Percentiles rank a stretch among this genome's conserved stretches.
Conservation (phyloP, 164 flowering plant species). For the Vitis cinerea region DNA sequence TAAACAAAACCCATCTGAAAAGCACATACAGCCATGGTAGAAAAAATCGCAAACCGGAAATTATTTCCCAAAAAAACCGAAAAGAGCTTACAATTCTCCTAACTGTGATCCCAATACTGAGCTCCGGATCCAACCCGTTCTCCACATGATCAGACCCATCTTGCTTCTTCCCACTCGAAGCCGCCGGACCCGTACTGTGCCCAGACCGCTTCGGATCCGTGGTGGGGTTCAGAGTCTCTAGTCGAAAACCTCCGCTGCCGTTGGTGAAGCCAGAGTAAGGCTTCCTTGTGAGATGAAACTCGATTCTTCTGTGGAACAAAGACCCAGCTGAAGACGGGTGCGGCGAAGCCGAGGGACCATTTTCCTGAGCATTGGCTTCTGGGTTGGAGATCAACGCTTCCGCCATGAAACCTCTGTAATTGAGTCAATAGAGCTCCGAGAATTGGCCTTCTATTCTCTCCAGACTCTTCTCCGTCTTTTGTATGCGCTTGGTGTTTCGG, state of each 20-base stretch:
- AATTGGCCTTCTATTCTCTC: too few species aligned
- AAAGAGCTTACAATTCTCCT: slow-evolving; percentile 67
- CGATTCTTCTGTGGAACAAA: slow-evolving; percentile 43
- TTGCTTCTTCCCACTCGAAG: slow-evolving; percentile 24
- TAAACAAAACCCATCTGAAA: too few species aligned
- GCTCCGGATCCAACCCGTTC: slow-evolving; percentile 66
- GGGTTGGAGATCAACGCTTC: slow-evolving; percentile 10
- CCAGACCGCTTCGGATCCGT: neutral
- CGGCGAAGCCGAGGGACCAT: slow-evolving; percentile 9
- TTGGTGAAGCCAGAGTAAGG: slow-evolving; percentile 30
- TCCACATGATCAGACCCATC: slow-evolving; percentile 37
- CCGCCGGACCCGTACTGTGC: slow-evolving; percentile 8
- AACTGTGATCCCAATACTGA: slow-evolving; percentile 53
- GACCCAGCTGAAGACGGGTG: slow-evolving; percentile 13
- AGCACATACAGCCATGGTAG: too few species aligned
- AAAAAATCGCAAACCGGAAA: neutral
- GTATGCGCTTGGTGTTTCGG: slow-evolving; percentile 6
- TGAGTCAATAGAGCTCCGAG: too few species aligned
- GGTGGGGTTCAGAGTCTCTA: slow-evolving; percentile 70
- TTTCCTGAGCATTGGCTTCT: slow-evolving; percentile 9
- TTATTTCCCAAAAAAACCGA: neutral
- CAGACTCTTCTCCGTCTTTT: too few species aligned
- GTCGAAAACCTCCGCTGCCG: slow-evolving; percentile 40
- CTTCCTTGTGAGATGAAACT: slow-evolving; percentile 59
- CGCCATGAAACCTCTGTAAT: slow-evolving; percentile 10